Percentiles rank a stretch among this genome's conserved stretches.
Evolutionary conservation across 768 basidiomycete species (phyloP).

Genomic region (Suillus spraguei): DNA sequence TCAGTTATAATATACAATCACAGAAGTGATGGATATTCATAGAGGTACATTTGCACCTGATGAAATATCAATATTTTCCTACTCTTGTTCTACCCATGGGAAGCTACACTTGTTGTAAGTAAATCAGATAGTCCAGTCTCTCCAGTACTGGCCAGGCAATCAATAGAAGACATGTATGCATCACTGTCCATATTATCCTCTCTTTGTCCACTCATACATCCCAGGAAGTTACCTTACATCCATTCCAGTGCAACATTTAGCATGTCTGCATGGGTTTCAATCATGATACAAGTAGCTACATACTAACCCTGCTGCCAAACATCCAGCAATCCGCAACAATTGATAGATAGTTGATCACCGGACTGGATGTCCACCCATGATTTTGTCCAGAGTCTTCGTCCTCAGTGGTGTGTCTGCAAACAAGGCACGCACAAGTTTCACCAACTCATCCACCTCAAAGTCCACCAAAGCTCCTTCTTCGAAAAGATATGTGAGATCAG

Average conservation of each 20-base stretch:
- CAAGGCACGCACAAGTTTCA: conserved; percentile 77
- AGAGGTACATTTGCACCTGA: no score
- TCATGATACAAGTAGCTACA: neutral
- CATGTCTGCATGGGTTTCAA: neutral
- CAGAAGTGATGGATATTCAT: no score
- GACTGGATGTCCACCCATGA: conserved; percentile 61
- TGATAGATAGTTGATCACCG: conserved; percentile 13
- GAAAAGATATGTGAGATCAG: conserved; percentile 89
- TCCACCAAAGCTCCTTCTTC: conserved; percentile 90
- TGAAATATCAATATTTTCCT: neutral
- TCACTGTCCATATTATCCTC: neutral
- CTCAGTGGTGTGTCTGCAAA: conserved; percentile 88
- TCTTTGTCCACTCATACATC: neutral
- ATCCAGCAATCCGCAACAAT: no score
- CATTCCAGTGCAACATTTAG: neutral
- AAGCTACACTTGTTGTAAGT: no score
- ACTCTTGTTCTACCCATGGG: no score
- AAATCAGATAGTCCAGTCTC: no score
- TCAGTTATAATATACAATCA: no score
- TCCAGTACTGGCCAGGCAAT: neutral
- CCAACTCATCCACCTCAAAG: conserved; percentile 83
- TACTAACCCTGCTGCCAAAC: neutral
- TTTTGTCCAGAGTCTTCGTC: conserved; percentile 77
- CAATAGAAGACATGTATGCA: neutral
- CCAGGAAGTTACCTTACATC: neutral